A percentile compares a stretch with the other conserved stretches of the same genome.
Conservation (phyloP, 495 filamentous ascomycete species). For the Aspergillus sparsus region DNA sequence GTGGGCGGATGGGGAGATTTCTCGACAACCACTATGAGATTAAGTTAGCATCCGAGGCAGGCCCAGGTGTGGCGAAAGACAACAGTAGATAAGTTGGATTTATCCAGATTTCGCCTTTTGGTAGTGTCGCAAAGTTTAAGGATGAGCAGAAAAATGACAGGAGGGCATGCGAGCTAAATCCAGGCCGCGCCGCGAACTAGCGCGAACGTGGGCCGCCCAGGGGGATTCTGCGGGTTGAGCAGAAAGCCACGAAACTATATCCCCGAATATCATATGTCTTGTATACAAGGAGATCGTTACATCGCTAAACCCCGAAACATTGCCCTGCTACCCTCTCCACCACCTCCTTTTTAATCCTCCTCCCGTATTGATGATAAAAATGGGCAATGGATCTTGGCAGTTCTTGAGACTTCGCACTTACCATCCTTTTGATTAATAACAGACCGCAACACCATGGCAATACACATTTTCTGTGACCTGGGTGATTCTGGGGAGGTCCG, state of each 20-base stretch:
- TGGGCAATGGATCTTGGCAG: slow-evolving; percentile 1
- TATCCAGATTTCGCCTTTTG: slow-evolving; percentile 14
- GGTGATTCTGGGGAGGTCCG: slow-evolving; percentile 70
- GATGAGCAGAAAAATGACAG: slow-evolving; percentile 21
- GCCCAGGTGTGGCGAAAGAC: slow-evolving; percentile 9
- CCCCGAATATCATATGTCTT: background rate
- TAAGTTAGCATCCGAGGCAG: slow-evolving; percentile 19
- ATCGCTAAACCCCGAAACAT: slow-evolving; percentile 8
- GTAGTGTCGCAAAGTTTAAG: slow-evolving; percentile 4
- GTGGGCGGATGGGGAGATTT: slow-evolving; percentile 25
- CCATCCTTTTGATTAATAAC: slow-evolving; percentile 65
- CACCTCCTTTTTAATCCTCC: slow-evolving; percentile 4
- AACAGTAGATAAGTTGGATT: slow-evolving; percentile 16
- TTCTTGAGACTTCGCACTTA: slow-evolving; percentile 48
- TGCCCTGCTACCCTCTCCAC: background rate
- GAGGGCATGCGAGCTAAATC: slow-evolving; percentile 36
- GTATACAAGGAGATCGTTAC: slow-evolving; percentile 15
- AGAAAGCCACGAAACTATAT: slow-evolving; percentile 6
- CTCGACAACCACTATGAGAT: slow-evolving; percentile 23
- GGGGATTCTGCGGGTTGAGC: slow-evolving; percentile 25
- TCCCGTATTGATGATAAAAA: background rate
- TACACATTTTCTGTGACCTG: slow-evolving; percentile 74
- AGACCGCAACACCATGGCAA: slow-evolving; percentile 71
- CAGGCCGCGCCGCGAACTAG: slow-evolving; percentile 29
- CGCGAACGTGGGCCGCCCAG: slow-evolving; percentile 34